Evolutionary conservation across 202 grass and related monocot genomes (phyloP), one percentile per base, ranked within the genome.

Genomic region (Musa balbisiana): DNA sequence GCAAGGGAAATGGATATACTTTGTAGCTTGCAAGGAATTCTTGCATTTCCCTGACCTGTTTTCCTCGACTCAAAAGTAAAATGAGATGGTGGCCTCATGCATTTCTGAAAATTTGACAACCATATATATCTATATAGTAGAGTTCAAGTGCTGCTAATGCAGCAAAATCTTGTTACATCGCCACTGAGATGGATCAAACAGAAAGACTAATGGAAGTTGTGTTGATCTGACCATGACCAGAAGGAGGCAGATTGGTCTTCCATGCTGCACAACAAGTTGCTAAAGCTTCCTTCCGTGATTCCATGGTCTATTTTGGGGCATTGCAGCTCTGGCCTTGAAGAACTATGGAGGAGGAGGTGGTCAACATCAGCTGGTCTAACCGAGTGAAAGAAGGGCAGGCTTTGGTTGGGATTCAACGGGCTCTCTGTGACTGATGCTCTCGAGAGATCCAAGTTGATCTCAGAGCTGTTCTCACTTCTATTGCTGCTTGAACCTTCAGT

Each of bases 401-500:
- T 75, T n/a, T 84, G 78, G 5, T 77, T 85, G 20, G 79, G 76
- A 51, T 90, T 80, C 68, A 94, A 26, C 13, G 70, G 76, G 54
- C 79, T 80, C 8, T 94, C 91, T 49, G 88, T 83, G 23, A 77
- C 25, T 11, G 93, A 84, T 76, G 95, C 79, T 83, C 89, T 88
- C 77, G 91, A 92, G 76, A 85, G 88, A 77, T 90, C 96, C 73
- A 99, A 85, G 85, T 99, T 99, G 85, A 95, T 90, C 79, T 95
- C 91, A 14, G 95, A 99, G 87, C 95, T 99, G 85, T 99, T 99
- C 91, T 98, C 94, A 64, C 94, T 97, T 64, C 88, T 77, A 79
- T 98, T 98, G 87, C 94, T 99, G 84, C 91, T 90, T 24, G 95
- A 99, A 16, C 88, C 91, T 80, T 99, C 95, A 16, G 95, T 99